Conservation (phyloP, 768 basidiomycete genomes). For the Leccinum boreale region DNA sequence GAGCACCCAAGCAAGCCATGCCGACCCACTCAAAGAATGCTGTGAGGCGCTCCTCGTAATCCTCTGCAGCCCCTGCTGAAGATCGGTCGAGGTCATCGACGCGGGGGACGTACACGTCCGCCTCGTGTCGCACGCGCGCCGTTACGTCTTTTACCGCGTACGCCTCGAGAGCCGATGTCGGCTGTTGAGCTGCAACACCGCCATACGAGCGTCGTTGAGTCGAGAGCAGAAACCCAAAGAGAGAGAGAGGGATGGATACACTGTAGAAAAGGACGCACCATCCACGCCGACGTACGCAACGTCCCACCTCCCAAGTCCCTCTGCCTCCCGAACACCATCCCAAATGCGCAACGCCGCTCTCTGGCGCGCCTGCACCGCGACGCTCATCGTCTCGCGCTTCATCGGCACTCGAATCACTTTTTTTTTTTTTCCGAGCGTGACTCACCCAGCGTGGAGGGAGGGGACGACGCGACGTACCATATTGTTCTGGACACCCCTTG, state of each 20-base stretch:
- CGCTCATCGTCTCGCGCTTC: slow-evolving; percentile 36
- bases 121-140: slow-evolving; percentile 21
- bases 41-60: slow-evolving; percentile 45
- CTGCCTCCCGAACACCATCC: slow-evolving; percentile 43
- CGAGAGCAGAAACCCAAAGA: not conserved
- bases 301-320: slow-evolving; percentile 40
- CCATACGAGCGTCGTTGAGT: not conserved
- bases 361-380: slow-evolving; percentile 36
- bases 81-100: slow-evolving; percentile 26
- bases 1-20: slow-evolving; percentile 62
- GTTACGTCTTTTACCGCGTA: slow-evolving; percentile 14
- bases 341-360: slow-evolving; percentile 43
- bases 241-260: not conserved
- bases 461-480: slow-evolving; percentile 38
- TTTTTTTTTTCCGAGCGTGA: not conserved
- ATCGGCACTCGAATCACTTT: slow-evolving; percentile 50
- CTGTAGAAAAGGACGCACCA: slow-evolving; percentile 9
- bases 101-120: slow-evolving; percentile 42
- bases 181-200: not conserved
- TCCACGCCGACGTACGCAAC: slow-evolving; percentile 36
- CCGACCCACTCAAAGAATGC: slow-evolving; percentile 72
- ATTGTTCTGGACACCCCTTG: slow-evolving; percentile 44
- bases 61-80: slow-evolving; percentile 40
- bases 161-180: not conserved
- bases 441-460: not conserved